Percentiles rank a stretch among this genome's conserved stretches.
These are phyloP conservation scores for Puccinia triticina DNA, from an alignment of 1,284 basidiomycete species.

Conservation along the genomic window DNA sequence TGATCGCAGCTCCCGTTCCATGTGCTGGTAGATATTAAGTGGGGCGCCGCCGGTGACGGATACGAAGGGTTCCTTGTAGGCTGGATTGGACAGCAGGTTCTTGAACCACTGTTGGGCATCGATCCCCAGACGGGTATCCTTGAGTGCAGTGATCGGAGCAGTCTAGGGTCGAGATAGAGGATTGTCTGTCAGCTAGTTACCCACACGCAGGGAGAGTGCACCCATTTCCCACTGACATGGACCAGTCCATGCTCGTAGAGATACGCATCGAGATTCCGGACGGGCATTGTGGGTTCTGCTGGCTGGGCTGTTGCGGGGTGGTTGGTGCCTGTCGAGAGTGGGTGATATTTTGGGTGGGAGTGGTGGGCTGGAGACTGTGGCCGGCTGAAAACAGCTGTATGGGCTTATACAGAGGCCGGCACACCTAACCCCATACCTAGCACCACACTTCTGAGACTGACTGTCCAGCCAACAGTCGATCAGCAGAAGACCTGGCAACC, in stretches of 20 bases:
- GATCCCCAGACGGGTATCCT: conserved; percentile 92
- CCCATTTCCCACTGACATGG: conserved; percentile 49
- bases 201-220: no score
- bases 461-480: no score
- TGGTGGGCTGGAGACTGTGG: no score
- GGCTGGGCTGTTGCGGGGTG: background rate
- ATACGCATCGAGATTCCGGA: conserved; percentile 48
- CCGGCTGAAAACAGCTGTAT: no score
- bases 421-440: background rate
- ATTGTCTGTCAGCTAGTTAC: no score
- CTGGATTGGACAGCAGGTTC: conserved; percentile 74
- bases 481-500: no score
- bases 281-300: conserved; percentile 28
- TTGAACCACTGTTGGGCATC: conserved; percentile 91
- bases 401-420: background rate
- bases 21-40: conserved; percentile 63
- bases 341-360: background rate
- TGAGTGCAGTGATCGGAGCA: conserved; percentile 77
- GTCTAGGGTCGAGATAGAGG: conserved; percentile 67
- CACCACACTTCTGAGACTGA: no score
- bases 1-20: conserved; percentile 85
- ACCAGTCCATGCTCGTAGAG: conserved; percentile 50
- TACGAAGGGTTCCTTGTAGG: conserved; percentile 80
- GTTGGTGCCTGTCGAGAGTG: background rate
- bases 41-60: conserved; percentile 92